Evolutionary conservation across 2,329 filamentous ascomycete genomes (phyloP), one percentile per base, ranked within the genome.

Genomic region (Pseudopithomyces maydicus): DNA sequence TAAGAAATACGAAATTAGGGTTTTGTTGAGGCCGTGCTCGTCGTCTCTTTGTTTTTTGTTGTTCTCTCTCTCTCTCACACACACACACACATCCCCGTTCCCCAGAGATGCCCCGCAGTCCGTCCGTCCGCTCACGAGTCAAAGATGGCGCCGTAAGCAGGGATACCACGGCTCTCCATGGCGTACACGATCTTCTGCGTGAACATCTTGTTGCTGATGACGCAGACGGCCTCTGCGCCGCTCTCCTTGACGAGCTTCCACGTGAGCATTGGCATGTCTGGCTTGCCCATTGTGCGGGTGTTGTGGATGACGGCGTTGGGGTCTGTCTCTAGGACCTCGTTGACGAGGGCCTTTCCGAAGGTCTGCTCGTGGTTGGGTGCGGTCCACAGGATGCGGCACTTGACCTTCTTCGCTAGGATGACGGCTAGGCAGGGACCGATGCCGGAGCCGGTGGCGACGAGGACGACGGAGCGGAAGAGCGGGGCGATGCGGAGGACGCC

Each of bases 91-190:
- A n/a, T n/a, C n/a, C n/a, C n/a, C n/a, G n/a, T n/a, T n/a, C n/a
- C n/a, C n/a, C n/a, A n/a, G n/a, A n/a, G n/a, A n/a, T 8, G 26
- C 26, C 26, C 26, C 4, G 8, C 4, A 29, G 26, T 29, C 26
- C 26, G 8, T 29, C n/a, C n/a, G n/a, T n/a, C n/a, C n/a, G 26
- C 8, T 29, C 74, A 86, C 33, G 84, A 87, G 74, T 92, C 90
- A 76, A 89, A 92, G 62, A 92, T 90, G 2, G 90, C 88, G 2
- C 90, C 90, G 74, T 85, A 92, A 6, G 88, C 87, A 1, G 87
- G 84, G 22, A 91, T 76, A 0, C 88, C 88, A 53, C 87, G 80
- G 32, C 80, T 82, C 74, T 92, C 88, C 57, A 92, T 78, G 14
- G 83, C 87, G 73, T 88, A 90, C 1, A 92, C 88, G 4, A 92